phyloP scores from a whole-genome alignment of 2,329 filamentous ascomycete species.

The Plenodomus biglobosus region DNA sequence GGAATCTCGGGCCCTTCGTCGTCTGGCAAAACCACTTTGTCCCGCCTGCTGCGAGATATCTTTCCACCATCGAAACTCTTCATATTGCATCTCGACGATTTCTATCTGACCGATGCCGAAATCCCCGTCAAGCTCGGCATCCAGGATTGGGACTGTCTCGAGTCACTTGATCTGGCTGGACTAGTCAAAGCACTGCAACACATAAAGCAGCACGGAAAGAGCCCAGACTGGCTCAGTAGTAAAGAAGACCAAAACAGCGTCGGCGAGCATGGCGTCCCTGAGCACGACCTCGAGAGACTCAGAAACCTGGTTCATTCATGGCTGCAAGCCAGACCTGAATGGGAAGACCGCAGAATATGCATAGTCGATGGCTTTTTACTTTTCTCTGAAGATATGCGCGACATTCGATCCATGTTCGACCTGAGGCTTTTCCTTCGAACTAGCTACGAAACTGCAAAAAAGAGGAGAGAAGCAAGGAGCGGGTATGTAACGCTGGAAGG shows the following conservation, averaged over 20 bases:
- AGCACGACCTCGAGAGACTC: constrained; percentile 44
- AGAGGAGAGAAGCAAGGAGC: constrained; percentile 66
- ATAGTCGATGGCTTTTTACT: constrained; percentile 89
- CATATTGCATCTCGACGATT: constrained; percentile 94
- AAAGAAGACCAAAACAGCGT: constrained; percentile 63
- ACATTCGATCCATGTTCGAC: constrained; percentile 64
- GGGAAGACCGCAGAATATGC: constrained; percentile 48
- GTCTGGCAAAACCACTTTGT: constrained; percentile 92
- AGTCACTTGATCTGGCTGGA: constrained; percentile 70
- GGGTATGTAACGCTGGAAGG: constrained; percentile 80
- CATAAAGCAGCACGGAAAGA: constrained; percentile 67
- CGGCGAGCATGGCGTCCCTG: constrained; percentile 43
- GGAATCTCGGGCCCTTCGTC: constrained; percentile 89
- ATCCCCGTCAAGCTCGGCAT: constrained; percentile 57
- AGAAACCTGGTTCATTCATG: constrained; percentile 14
- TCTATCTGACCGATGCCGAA: constrained; percentile 80
- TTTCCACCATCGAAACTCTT: constrained; percentile 65
- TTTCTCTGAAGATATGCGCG: constrained; percentile 61
- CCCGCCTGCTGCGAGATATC: constrained; percentile 78
- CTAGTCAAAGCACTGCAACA: constrained; percentile 69
- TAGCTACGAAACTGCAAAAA: constrained; percentile 61
- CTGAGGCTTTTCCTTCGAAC: constrained; percentile 77
- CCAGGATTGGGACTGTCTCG: constrained; percentile 89
- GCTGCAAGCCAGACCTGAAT: constrained; percentile 13
- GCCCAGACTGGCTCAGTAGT: constrained; percentile 52